phyloP scores from a whole-genome alignment of 257 asterid species.

The Marsdenia floribunda region DNA sequence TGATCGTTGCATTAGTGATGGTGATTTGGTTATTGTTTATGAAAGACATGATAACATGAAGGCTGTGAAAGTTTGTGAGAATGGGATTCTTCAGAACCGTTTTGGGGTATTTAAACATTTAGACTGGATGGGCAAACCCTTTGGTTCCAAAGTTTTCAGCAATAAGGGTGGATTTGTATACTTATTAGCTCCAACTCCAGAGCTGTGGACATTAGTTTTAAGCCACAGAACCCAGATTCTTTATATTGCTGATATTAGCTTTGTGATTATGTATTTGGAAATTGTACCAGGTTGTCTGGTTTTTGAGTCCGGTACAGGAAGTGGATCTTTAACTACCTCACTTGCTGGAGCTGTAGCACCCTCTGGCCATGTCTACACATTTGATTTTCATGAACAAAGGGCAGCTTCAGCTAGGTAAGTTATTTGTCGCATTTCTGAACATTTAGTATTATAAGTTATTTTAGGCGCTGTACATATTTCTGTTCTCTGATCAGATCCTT shows the following conservation, averaged over 20 bases:
- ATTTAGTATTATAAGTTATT: background rate
- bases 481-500: background rate
- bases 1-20: slow-evolving; percentile 49
- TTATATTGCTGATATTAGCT: slow-evolving; percentile 90
- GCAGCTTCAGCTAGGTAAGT: slow-evolving; percentile 88
- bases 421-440: background rate
- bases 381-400: slow-evolving; percentile 95
- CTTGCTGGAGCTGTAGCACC: slow-evolving; percentile 92
- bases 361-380: slow-evolving; percentile 74
- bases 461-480: background rate
- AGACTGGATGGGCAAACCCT: slow-evolving; percentile 85
- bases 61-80: slow-evolving; percentile 55
- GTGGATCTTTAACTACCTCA: slow-evolving; percentile 88
- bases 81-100: slow-evolving; percentile 72
- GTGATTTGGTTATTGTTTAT: slow-evolving; percentile 81
- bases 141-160: slow-evolving; percentile 86
- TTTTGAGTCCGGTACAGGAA: slow-evolving; percentile 96
- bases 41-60: slow-evolving; percentile 81
- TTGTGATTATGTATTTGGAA: slow-evolving; percentile 84
- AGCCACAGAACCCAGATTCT: slow-evolving; percentile 98
- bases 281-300: slow-evolving; percentile 84
- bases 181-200: slow-evolving; percentile 91
- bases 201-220: slow-evolving; percentile 86
- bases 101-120: slow-evolving; percentile 83
- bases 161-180: slow-evolving; percentile 71